Percentiles rank a stretch among this genome's conserved stretches.
Conservation (phyloP, 2,329 filamentous ascomycete species). For the Pseudogymnoascus pannorum region DNA sequence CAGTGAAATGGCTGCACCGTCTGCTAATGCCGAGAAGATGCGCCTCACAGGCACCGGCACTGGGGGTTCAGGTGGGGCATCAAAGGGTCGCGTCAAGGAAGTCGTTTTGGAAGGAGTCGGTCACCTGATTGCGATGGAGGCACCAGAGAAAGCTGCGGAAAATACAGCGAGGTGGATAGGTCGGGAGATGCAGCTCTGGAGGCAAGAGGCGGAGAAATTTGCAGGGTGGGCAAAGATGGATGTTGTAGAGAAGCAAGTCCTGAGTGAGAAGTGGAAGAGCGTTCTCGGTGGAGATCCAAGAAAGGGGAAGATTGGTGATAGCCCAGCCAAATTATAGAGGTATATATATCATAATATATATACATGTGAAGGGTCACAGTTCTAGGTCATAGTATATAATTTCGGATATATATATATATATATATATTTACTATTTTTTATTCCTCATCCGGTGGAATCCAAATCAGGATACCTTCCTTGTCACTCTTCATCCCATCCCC, state of each 20-base stretch:
- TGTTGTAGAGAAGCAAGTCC: constrained; percentile 44
- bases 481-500: constrained; percentile 63
- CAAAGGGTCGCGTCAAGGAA: constrained; percentile 59
- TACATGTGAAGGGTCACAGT: constrained; percentile 10
- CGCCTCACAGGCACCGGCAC: constrained; percentile 54
- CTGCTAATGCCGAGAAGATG: constrained; percentile 51
- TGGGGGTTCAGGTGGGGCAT: constrained; percentile 59
- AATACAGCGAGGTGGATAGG: constrained; percentile 50
- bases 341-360: neutral
- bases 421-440: constrained; percentile 8
- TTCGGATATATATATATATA: constrained; percentile 9
- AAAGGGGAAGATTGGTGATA: constrained; percentile 14
- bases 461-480: constrained; percentile 57
- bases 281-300: constrained; percentile 17
- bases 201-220: constrained; percentile 48
- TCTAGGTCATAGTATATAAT: neutral
- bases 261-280: constrained; percentile 47
- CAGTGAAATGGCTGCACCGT: constrained; percentile 48
- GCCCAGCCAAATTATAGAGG: neutral
- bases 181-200: constrained; percentile 50
- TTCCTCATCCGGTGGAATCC: constrained; percentile 43
- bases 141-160: constrained; percentile 58
- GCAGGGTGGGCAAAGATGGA: constrained; percentile 33
- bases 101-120: constrained; percentile 59
- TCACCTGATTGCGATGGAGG: constrained; percentile 81